Percentiles rank a stretch among this genome's conserved stretches.
Evolutionary conservation across 495 filamentous ascomycete genomes (phyloP).

Genomic region (Lasiosphaeria miniovina): DNA sequence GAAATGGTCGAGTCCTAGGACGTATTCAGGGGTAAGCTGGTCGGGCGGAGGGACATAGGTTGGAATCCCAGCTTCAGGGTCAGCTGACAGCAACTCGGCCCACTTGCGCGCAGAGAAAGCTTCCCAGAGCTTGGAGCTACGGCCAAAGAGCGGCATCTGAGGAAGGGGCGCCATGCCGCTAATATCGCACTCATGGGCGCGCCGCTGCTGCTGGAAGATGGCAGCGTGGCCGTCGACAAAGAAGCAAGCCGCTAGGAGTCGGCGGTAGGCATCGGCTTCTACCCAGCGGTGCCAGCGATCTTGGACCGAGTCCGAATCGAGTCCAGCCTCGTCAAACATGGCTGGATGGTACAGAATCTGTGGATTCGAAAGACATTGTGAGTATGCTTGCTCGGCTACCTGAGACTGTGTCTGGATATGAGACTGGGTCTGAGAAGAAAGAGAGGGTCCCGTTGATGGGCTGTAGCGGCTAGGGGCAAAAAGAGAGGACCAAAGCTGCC

Average conservation of each 20-base stretch:
- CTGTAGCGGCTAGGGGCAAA: slow-evolving; percentile 22
- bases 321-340: slow-evolving; percentile 24
- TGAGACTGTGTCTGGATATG: slow-evolving; percentile 14
- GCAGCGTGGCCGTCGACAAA: slow-evolving; percentile 50
- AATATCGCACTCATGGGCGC: slow-evolving; percentile 30
- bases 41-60: slow-evolving; percentile 27
- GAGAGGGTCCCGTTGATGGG: slow-evolving; percentile 16
- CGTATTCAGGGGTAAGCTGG: slow-evolving; percentile 30
- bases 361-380: slow-evolving; percentile 41
- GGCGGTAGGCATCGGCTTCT: slow-evolving; percentile 45
- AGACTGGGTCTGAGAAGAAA: slow-evolving; percentile 22
- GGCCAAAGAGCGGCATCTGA: slow-evolving; percentile 37
- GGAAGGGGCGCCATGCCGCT: slow-evolving; percentile 25
- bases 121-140: slow-evolving; percentile 39
- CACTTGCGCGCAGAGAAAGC: slow-evolving; percentile 36
- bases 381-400: slow-evolving; percentile 38
- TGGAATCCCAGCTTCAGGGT: slow-evolving; percentile 24
- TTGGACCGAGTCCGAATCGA: slow-evolving; percentile 27
- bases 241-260: slow-evolving; percentile 50
- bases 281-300: slow-evolving; percentile 49
- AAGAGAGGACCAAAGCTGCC: slow-evolving; percentile 29
- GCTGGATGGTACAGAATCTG: slow-evolving; percentile 36
- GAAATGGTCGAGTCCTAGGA: slow-evolving; percentile 24
- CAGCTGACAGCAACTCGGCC: slow-evolving; percentile 25
- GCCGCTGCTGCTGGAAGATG: slow-evolving; percentile 47